Conservation (phyloP, 352 stramenopile species). For the Albugo laibachii region DNA sequence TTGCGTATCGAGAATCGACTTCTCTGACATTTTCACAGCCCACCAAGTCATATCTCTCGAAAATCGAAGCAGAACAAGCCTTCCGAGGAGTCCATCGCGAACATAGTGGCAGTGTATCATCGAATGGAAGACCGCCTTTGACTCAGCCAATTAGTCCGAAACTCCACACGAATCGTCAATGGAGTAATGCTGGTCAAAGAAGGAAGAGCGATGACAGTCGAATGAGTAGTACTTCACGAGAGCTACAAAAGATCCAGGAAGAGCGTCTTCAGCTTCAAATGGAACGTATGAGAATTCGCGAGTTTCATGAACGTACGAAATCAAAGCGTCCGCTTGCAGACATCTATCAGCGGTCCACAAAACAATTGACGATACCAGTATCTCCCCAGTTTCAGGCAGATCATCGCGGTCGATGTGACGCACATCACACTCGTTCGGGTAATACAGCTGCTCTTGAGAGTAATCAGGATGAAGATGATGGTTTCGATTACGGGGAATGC, state of each 20-base stretch:
- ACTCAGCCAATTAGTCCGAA: constrained; percentile 32
- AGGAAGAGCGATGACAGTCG: constrained; percentile 1
- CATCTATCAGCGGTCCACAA: constrained; percentile 55
- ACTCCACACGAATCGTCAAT: constrained; percentile 14
- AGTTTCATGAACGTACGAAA: constrained; percentile 58
- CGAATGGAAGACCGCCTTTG: constrained; percentile 10
- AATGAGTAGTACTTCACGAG: constrained; percentile 58
- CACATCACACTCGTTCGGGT: not conserved
- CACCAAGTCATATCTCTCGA: constrained; percentile 35
- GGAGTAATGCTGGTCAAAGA: not conserved
- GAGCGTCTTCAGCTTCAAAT: constrained; percentile 40
- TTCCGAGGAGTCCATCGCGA: no score
- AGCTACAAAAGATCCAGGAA: constrained; percentile 58
- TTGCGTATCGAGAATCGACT: no score
- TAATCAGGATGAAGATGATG: no score
- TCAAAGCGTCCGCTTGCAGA: constrained; percentile 36
- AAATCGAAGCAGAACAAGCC: constrained; percentile 24
- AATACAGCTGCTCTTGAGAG: not conserved
- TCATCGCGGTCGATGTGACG: constrained; percentile 19
- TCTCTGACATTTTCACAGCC: constrained; percentile 22
- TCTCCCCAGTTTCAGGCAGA: constrained; percentile 42
- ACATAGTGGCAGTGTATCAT: no score
- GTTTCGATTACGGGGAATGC: no score
- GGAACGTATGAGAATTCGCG: constrained; percentile 50
- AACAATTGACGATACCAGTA: constrained; percentile 59